Percentiles rank a stretch among this genome's conserved stretches.
Conservation (phyloP, 257 asterid genomes). For the Solanum corneliomulleri region DNA sequence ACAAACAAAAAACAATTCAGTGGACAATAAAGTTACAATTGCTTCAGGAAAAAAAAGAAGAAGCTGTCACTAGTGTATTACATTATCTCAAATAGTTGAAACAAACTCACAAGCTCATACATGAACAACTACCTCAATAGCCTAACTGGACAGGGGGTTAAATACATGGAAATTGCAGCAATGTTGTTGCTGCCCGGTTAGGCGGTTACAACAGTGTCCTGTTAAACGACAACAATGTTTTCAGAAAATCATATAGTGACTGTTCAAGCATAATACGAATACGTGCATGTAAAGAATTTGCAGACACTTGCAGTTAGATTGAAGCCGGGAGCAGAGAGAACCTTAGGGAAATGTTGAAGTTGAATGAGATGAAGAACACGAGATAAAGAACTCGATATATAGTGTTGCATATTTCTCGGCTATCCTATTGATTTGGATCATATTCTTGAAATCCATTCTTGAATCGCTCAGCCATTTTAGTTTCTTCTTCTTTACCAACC, state of each 20-base stretch:
- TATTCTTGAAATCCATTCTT: conserved; percentile 53
- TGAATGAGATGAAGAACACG: neutral
- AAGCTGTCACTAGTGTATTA: neutral
- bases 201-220: neutral
- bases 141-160: neutral
- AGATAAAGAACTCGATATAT: neutral
- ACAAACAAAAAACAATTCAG: neutral
- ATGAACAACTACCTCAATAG: neutral
- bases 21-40: neutral
- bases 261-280: neutral
- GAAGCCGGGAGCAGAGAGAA: neutral
- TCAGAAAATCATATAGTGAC: neutral
- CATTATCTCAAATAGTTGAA: neutral
- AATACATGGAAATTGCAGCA: neutral
- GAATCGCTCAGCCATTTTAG: conserved; percentile 44
- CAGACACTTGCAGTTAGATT: neutral
- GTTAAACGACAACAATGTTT: neutral
- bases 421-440: conserved; percentile 50
- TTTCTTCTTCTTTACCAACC: conserved; percentile 74
- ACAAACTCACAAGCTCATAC: neutral
- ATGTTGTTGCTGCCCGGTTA: neutral
- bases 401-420: conserved; percentile 11
- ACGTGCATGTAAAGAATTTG: neutral
- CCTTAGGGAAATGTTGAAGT: neutral
- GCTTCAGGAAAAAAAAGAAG: neutral